Base-by-base conservation (phyloP, 495 filamentous ascomycete species). In the Trichoderma gamsii region DNA sequence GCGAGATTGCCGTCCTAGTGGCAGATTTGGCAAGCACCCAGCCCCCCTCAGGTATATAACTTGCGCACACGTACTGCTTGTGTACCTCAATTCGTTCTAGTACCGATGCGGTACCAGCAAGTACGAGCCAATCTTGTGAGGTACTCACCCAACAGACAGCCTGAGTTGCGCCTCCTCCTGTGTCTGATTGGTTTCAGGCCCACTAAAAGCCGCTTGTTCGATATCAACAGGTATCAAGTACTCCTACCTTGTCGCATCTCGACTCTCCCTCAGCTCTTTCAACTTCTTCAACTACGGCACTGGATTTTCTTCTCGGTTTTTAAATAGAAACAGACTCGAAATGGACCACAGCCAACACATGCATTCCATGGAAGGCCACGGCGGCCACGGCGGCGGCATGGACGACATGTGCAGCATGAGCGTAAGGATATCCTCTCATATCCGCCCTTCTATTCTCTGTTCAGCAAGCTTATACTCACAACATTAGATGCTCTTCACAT, bases 401-500 rank as follows among this genome's bases (percentile, higher is more conserved):
- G 68, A 56, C 43, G 69, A 72, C 59, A 76, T 72, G 78, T 96
- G 92, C 84, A 91, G 79, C 76, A 98, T 97, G 92, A 95, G 91
- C 73, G 92, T 91, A 77, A 73, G 85, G 73, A 63, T 46, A 27
- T 63, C 23, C n/a, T 63, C 68, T 43, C 64, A 38, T 64, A 65
- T 56, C 51, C 16, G 18, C 67, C 35, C 16, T 63, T 68, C 69
- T 16, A 15, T 35, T 25, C 43, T 43, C 16, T 64, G 32, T 27
- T 21, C 63, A 11, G 38, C 18, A 29, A 44, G 41, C 49, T 63
- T 18, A 29, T 29, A 1, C 29, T 29, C 29, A 29, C 29, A 29
- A 29, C 29, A 29, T n/a, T 70, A 96, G 92, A 98, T 97, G 94
- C 86, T 97, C 43, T 99, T 99, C 79, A 99, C 92, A 66, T 98